Conservation (phyloP, 2,329 filamentous ascomycete species). For the Paraconiothyrium brasiliense region DNA sequence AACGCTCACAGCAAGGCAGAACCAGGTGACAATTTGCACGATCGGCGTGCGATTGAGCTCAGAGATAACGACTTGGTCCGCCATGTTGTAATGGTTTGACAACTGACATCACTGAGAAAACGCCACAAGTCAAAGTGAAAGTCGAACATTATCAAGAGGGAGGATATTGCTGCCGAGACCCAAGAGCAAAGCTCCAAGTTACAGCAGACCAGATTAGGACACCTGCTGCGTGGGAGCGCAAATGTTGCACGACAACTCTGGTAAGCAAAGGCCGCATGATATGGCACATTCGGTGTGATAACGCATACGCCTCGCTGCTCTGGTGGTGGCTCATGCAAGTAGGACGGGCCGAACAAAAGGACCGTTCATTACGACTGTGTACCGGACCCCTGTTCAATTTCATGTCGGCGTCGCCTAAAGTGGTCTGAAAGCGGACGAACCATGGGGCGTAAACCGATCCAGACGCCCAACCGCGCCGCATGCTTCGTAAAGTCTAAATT, state of each 20-base stretch:
- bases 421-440: neutral
- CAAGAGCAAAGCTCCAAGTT: neutral
- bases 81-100: neutral
- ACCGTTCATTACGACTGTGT: neutral
- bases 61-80: slow-evolving; percentile 27
- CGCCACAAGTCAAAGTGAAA: neutral
- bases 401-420: neutral
- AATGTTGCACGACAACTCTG: neutral
- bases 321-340: neutral
- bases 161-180: neutral
- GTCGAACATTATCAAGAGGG: neutral
- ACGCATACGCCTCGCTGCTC: neutral
- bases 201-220: neutral
- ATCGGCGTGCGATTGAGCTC: slow-evolving; percentile 33
- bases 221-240: neutral
- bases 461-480: neutral
- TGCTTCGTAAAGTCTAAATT: slow-evolving; percentile 5
- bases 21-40: slow-evolving; percentile 37
- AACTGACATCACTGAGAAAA: neutral
- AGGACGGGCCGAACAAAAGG: neutral
- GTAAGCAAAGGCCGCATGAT: neutral
- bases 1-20: slow-evolving; percentile 28
- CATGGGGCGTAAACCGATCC: neutral
- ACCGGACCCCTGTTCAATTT: neutral
- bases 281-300: neutral